Evolutionary conservation across 208 protist genomes (phyloP).

Genomic region (Acanthamoeba triangularis): DNA sequence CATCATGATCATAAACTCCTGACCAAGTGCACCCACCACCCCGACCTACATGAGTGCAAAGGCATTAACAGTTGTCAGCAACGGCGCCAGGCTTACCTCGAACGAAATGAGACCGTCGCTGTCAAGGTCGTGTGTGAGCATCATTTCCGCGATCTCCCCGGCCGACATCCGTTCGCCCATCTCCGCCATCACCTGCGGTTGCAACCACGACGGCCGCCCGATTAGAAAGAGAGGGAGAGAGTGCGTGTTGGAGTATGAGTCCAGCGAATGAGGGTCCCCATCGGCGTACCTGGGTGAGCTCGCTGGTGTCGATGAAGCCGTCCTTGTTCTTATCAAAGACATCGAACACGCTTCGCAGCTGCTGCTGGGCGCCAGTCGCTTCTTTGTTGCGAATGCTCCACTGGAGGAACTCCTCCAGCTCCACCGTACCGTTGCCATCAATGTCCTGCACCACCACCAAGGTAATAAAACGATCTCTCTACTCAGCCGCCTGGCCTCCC

Average conservation of each 20-base stretch:
- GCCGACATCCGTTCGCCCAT: neutral
- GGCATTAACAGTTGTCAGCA: no score
- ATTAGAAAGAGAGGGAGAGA: neutral
- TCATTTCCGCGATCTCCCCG: slow-evolving; percentile 20
- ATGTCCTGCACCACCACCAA: neutral
- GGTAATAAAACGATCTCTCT: neutral
- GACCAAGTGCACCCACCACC: neutral
- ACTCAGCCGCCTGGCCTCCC: neutral
- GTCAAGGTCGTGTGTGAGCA: neutral
- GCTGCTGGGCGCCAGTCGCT: neutral
- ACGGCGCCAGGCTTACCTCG: neutral
- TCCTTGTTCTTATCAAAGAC: slow-evolving; percentile 44
- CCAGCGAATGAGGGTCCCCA: no score
- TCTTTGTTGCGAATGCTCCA: slow-evolving; percentile 32
- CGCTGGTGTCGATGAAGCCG: slow-evolving; percentile 33
- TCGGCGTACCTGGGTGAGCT: neutral
- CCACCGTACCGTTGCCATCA: slow-evolving; percentile 26
- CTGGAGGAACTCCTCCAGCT: slow-evolving; percentile 30
- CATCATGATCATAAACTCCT: slow-evolving; percentile 56
- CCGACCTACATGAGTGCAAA: no score
- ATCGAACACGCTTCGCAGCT: slow-evolving; percentile 24
- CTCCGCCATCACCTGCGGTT: neutral
- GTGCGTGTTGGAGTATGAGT: no score
- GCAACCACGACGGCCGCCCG: neutral
- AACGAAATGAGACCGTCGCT: slow-evolving; percentile 6